Conservation (phyloP, 441 rosid genomes). For the Adansonia grandidieri region DNA sequence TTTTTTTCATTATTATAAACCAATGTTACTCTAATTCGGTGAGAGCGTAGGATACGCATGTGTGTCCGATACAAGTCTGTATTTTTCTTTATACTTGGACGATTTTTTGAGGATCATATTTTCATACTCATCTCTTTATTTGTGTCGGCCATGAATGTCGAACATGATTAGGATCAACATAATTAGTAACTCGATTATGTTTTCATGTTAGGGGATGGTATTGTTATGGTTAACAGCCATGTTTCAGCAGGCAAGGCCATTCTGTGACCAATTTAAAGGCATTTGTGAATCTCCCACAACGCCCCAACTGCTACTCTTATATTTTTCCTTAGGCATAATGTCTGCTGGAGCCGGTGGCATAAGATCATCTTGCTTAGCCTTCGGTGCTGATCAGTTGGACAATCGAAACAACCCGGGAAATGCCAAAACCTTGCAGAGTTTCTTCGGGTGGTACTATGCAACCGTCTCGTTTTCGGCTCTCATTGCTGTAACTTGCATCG, state of each 20-base stretch:
- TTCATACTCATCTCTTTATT: no score
- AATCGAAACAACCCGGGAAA: constrained; percentile 3
- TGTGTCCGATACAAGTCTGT: no score
- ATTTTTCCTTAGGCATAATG: constrained; percentile 49
- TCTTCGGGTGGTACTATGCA: constrained; percentile 56
- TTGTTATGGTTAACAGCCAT: constrained; percentile 55
- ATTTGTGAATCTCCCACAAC: constrained; percentile 45
- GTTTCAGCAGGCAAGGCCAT: constrained; percentile 46
- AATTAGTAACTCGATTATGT: neutral
- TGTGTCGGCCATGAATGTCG: no score
- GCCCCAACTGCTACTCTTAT: constrained; percentile 46
- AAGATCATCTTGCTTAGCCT: constrained; percentile 56
- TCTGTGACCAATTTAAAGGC: constrained; percentile 36
- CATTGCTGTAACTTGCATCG: constrained; percentile 49
- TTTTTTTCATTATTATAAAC: neutral
- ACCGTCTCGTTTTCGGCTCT: constrained; percentile 37
- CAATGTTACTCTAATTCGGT: no score
- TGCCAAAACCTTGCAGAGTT: constrained; percentile 37
- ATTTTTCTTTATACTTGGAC: no score
- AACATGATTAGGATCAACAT: no score
- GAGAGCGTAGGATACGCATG: no score
- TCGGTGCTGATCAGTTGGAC: constrained; percentile 59
- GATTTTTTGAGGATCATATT: no score
- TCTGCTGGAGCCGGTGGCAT: constrained; percentile 68
- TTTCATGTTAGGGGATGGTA: constrained; percentile 49